Evolutionary conservation across 257 asterid genomes (phyloP).

Genomic region (Fraxinus pennsylvanica): DNA sequence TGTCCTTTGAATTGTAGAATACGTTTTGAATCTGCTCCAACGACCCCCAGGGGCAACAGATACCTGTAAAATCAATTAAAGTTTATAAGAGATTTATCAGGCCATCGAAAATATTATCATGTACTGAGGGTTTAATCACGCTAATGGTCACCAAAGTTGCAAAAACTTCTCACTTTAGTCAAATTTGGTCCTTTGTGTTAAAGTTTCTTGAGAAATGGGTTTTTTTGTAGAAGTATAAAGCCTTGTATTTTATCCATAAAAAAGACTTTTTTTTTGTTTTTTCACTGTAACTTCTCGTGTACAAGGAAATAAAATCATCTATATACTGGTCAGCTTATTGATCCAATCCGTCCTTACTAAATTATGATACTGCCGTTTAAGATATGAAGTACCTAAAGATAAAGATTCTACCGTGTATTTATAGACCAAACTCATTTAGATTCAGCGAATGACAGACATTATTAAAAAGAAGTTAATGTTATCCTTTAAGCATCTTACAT

Average conservation of each 20-base stretch:
- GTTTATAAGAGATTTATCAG: constrained; percentile 6
- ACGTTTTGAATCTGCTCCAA: constrained; percentile 91
- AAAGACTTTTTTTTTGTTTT: too few relatives aligned
- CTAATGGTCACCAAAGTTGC: background rate
- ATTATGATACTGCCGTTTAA: background rate
- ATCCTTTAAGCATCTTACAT: background rate
- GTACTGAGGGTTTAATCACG: background rate
- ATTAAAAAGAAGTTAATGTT: background rate
- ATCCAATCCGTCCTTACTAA: background rate
- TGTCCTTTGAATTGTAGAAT: constrained; percentile 92
- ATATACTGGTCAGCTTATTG: background rate
- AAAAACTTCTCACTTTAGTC: background rate
- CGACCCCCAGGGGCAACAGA: constrained; percentile 98
- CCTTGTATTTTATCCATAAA: background rate
- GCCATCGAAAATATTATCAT: constrained; percentile 1
- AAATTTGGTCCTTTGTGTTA: too few relatives aligned
- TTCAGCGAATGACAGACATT: background rate
- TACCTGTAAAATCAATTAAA: constrained; percentile 50
- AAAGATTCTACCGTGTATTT: background rate
- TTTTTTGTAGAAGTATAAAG: background rate
- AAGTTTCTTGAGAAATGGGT: background rate
- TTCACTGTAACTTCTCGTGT: background rate
- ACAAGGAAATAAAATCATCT: background rate
- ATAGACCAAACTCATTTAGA: background rate
- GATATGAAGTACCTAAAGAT: background rate